These are phyloP conservation scores for Fabrea salina DNA, from an alignment of 169 alveolate genomes.

Conservation along the genomic window DNA sequence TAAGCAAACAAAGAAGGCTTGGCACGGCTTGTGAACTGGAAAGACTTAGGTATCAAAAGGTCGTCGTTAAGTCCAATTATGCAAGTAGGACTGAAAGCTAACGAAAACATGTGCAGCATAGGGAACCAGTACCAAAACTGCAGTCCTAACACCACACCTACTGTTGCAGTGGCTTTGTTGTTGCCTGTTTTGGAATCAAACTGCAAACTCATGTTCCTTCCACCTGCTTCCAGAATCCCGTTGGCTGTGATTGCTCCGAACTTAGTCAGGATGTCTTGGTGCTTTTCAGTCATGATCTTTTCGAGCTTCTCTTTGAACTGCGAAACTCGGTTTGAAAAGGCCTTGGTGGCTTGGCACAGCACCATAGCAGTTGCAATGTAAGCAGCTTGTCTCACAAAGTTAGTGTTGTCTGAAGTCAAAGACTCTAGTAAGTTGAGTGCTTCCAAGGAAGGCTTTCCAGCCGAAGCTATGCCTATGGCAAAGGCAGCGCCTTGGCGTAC, in stretches of 20 bases:
- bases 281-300: conserved; percentile 89
- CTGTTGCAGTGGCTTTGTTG: conserved; percentile 90
- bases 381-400: conserved; percentile 96
- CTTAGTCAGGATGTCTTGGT: conserved; percentile 93
- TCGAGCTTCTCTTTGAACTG: conserved; percentile 78
- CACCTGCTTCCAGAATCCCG: conserved; percentile 94
- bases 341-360: conserved; percentile 2
- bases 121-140: conserved; percentile 99
- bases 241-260: conserved; percentile 94
- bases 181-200: conserved; percentile 78
- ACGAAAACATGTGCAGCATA: conserved; percentile 87
- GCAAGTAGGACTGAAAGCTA: conserved; percentile 91
- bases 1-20: conserved; percentile 72
- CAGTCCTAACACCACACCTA: conserved; percentile 91
- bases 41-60: conserved; percentile 55
- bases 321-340: conserved; percentile 14
- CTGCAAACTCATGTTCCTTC: conserved; percentile 50
- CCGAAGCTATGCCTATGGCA: conserved; percentile 97
- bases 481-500: conserved; percentile 98
- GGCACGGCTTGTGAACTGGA: conserved; percentile 79
- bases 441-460: conserved; percentile 91
- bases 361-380: conserved; percentile 57
- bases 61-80: conserved; percentile 83
- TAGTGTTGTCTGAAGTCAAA: conserved; percentile 92
- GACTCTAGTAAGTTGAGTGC: conserved; percentile 92